Conservation (phyloP, 140 eudicot genomes). For the Anethum foeniculum region DNA sequence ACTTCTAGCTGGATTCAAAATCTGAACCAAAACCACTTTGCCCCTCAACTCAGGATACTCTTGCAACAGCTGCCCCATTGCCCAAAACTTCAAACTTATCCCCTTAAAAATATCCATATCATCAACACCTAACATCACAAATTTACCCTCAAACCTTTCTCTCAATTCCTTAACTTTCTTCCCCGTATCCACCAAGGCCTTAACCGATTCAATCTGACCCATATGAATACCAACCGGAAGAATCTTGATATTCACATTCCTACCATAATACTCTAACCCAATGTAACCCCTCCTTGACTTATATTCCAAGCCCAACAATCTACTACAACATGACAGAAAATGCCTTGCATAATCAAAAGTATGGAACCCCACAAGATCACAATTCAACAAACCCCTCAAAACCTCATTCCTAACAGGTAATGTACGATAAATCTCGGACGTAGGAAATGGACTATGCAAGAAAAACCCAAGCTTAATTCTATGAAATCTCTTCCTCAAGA, state of each 20-base stretch:
- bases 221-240: conserved; percentile 81
- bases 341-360: conserved; percentile 92
- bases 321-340: conserved; percentile 75
- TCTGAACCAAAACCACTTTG: conserved; percentile 39
- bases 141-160: conserved; percentile 38
- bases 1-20: conserved; percentile 47
- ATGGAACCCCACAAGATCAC: conserved; percentile 78
- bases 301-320: conserved; percentile 84
- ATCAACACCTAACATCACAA: conserved; percentile 78
- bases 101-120: conserved; percentile 75
- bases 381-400: conserved; percentile 55
- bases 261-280: conserved; percentile 86
- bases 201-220: conserved; percentile 57
- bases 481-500: conserved; percentile 47
- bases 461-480: conserved; percentile 68
- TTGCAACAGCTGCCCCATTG: conserved; percentile 35
- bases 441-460: conserved; percentile 65
- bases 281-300: conserved; percentile 82
- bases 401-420: conserved; percentile 73
- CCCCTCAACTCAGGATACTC: conserved; percentile 26
- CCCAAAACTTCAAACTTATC: conserved; percentile 37
- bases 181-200: conserved; percentile 35
- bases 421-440: conserved; percentile 64
- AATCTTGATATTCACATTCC: conserved; percentile 80
- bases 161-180: conserved; percentile 34